Percentiles rank a stretch among this genome's conserved stretches.
These are phyloP conservation scores for Annulohypoxylon moriforme DNA, from an alignment of 495 filamentous ascomycete species.

Conservation along the genomic window DNA sequence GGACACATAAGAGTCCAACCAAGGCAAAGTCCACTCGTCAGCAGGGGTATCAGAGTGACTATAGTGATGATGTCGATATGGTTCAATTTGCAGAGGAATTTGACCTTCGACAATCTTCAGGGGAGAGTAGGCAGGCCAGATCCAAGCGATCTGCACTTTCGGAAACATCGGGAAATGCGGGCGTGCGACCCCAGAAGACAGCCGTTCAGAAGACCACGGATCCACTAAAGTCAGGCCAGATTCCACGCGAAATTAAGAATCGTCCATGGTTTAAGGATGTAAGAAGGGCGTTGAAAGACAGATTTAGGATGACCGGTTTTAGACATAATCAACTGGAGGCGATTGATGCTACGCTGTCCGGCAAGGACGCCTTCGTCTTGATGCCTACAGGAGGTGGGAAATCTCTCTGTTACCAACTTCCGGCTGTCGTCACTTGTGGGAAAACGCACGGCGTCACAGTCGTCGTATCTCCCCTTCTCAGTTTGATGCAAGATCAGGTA, in stretches of 20 bases:
- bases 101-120: conserved; percentile 58
- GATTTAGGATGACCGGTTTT: conserved; percentile 87
- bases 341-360: conserved; percentile 89
- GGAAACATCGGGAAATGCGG: conserved; percentile 54
- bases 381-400: conserved; percentile 99
- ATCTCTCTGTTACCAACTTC: conserved; percentile 95
- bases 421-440: conserved; percentile 83
- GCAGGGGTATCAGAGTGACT: conserved; percentile 71
- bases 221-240: conserved; percentile 39
- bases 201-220: conserved; percentile 44
- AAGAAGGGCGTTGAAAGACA: conserved; percentile 75
- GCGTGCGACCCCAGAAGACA: conserved; percentile 44
- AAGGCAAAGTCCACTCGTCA: conserved; percentile 26
- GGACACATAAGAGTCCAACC: conserved; percentile 32
- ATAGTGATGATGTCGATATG: conserved; percentile 76
- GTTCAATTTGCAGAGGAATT: conserved; percentile 69
- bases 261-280: conserved; percentile 89
- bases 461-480: conserved; percentile 92
- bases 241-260: conserved; percentile 55
- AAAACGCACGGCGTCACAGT: conserved; percentile 87
- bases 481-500: conserved; percentile 97
- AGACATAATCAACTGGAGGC: conserved; percentile 93
- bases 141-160: conserved; percentile 47
- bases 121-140: conserved; percentile 36
- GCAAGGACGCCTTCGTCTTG: conserved; percentile 89